Conservation (phyloP, 2,329 filamentous ascomycete genomes). For the Grosmannia penicillata region DNA sequence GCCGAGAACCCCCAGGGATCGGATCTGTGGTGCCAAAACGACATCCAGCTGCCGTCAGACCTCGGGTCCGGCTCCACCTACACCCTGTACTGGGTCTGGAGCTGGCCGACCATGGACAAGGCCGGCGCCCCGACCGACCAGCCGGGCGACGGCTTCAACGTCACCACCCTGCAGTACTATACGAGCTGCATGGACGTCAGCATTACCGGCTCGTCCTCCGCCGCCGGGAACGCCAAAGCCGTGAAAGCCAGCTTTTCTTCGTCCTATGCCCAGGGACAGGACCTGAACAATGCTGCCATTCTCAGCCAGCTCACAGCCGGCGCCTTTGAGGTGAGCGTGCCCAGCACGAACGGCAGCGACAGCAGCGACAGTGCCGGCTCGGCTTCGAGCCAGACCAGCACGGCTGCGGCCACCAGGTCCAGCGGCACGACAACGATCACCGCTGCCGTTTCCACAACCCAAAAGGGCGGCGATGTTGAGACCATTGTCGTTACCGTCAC, state of each 20-base stretch:
- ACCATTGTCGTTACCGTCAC: slow-evolving; percentile 23
- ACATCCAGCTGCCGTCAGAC: slow-evolving; percentile 59
- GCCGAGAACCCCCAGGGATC: slow-evolving; percentile 36
- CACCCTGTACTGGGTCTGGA: slow-evolving; percentile 93
- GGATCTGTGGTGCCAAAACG: slow-evolving; percentile 66
- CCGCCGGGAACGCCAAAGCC: slow-evolving; percentile 2
- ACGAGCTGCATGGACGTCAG: slow-evolving; percentile 27
- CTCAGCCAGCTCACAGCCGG: slow-evolving; percentile 25
- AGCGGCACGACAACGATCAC: slow-evolving; percentile 5
- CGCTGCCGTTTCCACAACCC: neutral
- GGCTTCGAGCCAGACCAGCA: slow-evolving; percentile 7
- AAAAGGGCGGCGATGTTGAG: slow-evolving; percentile 16
- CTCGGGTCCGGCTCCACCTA: slow-evolving; percentile 48
- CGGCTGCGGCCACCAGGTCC: slow-evolving; percentile 1
- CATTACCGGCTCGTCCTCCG: slow-evolving; percentile 3
- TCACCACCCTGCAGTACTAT: slow-evolving; percentile 22
- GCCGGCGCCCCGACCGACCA: slow-evolving; percentile 16
- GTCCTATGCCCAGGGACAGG: slow-evolving; percentile 20
- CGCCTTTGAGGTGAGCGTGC: slow-evolving; percentile 25
- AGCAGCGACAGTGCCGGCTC: slow-evolving; percentile 9
- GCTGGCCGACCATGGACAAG: slow-evolving; percentile 56
- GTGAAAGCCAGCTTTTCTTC: slow-evolving; percentile 6
- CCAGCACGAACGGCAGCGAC: slow-evolving; percentile 3
- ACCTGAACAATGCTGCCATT: slow-evolving; percentile 29
- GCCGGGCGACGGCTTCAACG: slow-evolving; percentile 18